A percentile compares a stretch with the other conserved stretches of the same genome.
Conservation (phyloP, 2,329 filamentous ascomycete genomes). For the Fusarium haematococcum region DNA sequence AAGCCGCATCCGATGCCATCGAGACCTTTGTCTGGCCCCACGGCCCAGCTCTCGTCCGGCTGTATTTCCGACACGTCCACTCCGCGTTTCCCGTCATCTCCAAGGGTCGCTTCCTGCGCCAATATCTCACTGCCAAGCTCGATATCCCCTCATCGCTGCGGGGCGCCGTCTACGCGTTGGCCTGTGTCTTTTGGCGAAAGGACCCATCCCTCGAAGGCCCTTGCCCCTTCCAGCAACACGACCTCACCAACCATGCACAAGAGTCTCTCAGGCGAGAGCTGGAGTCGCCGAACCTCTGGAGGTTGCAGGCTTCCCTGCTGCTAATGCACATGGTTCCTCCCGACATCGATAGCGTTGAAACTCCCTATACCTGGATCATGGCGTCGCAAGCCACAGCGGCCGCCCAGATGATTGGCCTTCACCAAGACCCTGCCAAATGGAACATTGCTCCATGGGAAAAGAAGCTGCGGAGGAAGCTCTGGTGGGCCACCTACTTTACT, state of each 20-base stretch:
- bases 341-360: slow-evolving; percentile 59
- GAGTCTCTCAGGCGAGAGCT: slow-evolving; percentile 58
- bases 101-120: slow-evolving; percentile 56
- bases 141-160: slow-evolving; percentile 58
- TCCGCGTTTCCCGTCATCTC: slow-evolving; percentile 58
- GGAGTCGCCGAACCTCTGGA: slow-evolving; percentile 59
- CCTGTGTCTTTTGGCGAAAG: slow-evolving; percentile 55
- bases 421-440: slow-evolving; percentile 57
- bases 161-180: slow-evolving; percentile 59
- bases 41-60: slow-evolving; percentile 54
- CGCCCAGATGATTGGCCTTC: slow-evolving; percentile 60
- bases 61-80: slow-evolving; percentile 61
- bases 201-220: slow-evolving; percentile 47
- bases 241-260: slow-evolving; percentile 56
- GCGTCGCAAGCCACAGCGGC: slow-evolving; percentile 57
- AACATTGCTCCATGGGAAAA: slow-evolving; percentile 57
- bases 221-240: slow-evolving; percentile 54
- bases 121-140: slow-evolving; percentile 52
- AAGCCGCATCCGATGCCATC: slow-evolving; percentile 55
- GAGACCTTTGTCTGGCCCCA: slow-evolving; percentile 56
- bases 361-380: slow-evolving; percentile 58
- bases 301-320: slow-evolving; percentile 60
- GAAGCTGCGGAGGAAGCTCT: slow-evolving; percentile 56
- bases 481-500: slow-evolving; percentile 57
- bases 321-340: slow-evolving; percentile 59